phyloP scores from a whole-genome alignment of 2,329 filamentous ascomycete genomes.

The Talaromyces sp. region DNA sequence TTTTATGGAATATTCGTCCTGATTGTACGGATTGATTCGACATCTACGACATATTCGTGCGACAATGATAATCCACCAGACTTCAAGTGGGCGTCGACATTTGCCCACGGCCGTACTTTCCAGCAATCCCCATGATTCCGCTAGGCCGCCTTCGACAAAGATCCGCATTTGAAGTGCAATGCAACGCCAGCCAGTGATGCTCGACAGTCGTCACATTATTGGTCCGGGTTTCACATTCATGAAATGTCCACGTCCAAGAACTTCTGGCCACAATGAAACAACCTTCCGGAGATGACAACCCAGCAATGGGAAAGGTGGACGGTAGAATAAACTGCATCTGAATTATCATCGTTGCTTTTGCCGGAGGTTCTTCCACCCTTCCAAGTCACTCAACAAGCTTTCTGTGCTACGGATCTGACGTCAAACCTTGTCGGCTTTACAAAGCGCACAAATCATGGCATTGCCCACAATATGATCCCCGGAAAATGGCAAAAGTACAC shows the following conservation, averaged over 20 bases:
- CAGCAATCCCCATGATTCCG: constrained; percentile 1
- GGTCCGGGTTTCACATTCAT: constrained; percentile 4
- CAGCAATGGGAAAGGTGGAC: not conserved
- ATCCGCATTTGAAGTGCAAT: not conserved
- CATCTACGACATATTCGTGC: not conserved
- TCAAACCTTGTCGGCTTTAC: constrained; percentile 14
- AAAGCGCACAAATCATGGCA: constrained; percentile 14
- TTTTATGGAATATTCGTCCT: not conserved
- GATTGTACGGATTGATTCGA: not conserved
- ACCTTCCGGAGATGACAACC: constrained; percentile 7
- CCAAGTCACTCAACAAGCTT: constrained; percentile 11
- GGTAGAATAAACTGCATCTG: not conserved
- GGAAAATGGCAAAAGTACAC: constrained; percentile 16
- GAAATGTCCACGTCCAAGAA: not conserved
- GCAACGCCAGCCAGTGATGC: not conserved
- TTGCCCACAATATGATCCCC: constrained; percentile 18
- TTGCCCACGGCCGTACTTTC: not conserved
- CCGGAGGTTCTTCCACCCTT: constrained; percentile 16
- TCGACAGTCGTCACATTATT: constrained; percentile 9
- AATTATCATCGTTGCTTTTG: not conserved
- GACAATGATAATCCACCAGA: not conserved
- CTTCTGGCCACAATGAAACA: not conserved
- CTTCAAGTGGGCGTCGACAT: not conserved
- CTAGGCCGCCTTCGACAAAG: not conserved
- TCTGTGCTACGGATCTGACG: constrained; percentile 16